These are phyloP conservation scores for Salix exigua DNA, from an alignment of 345 rosid species.

Conservation along the genomic window DNA sequence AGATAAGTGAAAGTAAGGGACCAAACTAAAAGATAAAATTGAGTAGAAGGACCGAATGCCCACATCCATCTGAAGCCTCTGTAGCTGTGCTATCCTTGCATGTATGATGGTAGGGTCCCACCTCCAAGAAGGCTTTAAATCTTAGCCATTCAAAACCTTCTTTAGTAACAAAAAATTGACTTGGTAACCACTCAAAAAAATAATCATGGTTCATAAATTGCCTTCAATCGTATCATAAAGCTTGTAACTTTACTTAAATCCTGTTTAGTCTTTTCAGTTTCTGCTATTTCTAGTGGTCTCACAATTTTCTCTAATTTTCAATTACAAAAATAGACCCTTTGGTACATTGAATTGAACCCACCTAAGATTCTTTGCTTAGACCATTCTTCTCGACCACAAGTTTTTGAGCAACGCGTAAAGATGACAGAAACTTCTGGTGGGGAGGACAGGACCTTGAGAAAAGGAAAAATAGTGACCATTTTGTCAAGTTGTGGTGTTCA, in stretches of 20 bases:
- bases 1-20: not conserved
- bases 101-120: conserved; percentile 21
- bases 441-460: not conserved
- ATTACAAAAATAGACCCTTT: not conserved
- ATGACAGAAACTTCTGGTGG: not conserved
- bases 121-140: conserved; percentile 39
- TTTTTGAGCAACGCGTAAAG: not conserved
- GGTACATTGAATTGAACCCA: not conserved
- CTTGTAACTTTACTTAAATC: conserved; percentile 26
- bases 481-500: conserved; percentile 24
- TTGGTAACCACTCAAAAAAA: conserved; percentile 18
- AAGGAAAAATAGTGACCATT: conserved; percentile 6
- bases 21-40: not conserved
- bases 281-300: conserved; percentile 9
- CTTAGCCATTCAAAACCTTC: conserved; percentile 44
- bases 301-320: not conserved
- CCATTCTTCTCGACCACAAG: conserved; percentile 32
- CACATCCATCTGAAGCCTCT: not conserved
- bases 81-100: not conserved
- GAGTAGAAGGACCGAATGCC: not conserved
- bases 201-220: conserved; percentile 21
- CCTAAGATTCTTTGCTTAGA: conserved; percentile 9
- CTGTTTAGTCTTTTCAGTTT: conserved; percentile 1
- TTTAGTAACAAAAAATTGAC: not conserved
- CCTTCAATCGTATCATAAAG: conserved; percentile 27